Base-by-base conservation (phyloP, 495 filamentous ascomycete genomes). In the Penicillium flavigenum region DNA sequence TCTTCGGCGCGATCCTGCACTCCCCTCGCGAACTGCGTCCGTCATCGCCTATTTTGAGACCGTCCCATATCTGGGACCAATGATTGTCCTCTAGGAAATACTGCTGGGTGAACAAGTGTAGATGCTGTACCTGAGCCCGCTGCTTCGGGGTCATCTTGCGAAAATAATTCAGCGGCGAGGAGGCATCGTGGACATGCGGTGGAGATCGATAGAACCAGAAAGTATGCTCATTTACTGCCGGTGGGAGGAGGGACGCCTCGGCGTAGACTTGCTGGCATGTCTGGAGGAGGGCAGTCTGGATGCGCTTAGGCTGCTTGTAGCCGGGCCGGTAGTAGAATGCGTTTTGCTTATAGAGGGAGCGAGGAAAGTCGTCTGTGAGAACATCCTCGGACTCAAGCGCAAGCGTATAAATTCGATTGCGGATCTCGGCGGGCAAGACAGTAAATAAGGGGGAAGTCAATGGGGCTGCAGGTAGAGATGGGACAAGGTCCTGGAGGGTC, bases 251-350 rank as follows among this genome's bases (percentile, higher is more conserved):
- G 14, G 61, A 63, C 17, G 61, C 61, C 45, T 63, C 61, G 17
- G n/a, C 17, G 49, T 61, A 63, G 31, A 60, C 57, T 27, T 57
- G 52, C 26, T 63, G 61, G 44, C 61, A 63, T 24, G 61, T 63
- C 47, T 60, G 61, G 32, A 63, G 61, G 26, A 63, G 58, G 9
- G 53, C 53, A 9, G 51, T 63, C 19, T 52, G 41, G 24, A 61
- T 61, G 32, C 54, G 53, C 20, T 49, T 63, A 1, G 61, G 61
- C 42, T 61, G 52, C 19, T 61, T 63, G 32, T 63, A 60, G 1
- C 61, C 61, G 9, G 61, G 61, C 0, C 61, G 57, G 54, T 57
- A 63, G 44, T 60, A 63, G 42, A 61, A 61, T 2, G 42, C 58
- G 16, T 63, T 53, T 46, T 31, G 57, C 11, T 34, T 49, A 27